Base-by-base conservation (phyloP, 2,329 filamentous ascomycete species). In the Truncatella angustata region DNA sequence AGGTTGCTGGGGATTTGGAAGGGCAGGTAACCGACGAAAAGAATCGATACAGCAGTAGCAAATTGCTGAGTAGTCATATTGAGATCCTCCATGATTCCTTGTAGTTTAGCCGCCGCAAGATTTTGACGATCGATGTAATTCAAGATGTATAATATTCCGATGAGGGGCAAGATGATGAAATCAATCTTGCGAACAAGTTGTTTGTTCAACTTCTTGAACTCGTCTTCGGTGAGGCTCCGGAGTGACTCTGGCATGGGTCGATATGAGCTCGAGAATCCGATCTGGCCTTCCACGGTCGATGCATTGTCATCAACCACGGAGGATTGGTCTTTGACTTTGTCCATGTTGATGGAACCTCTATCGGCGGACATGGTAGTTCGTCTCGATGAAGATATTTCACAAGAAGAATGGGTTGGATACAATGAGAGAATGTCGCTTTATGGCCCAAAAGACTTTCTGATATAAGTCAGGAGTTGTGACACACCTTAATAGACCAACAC, bases 81-180 rank as follows among this genome's bases (percentile, higher is more conserved):
- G 16, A 73, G 59, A 50, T 73, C 70, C 1, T 69, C 63, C 49
- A 62, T 71, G 54, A 73, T 72, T 20, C 70, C 70, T 44, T 71
- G 64, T 3, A 74, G 63, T 42, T 71, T 72, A 5, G 71, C 69
- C 1, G 69, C 62, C 2, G 69, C 66, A 6, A 73, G 55, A 23
- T 68, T 69, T 42, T 70, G 65, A 4, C 71, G 63, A 53, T 73
- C 70, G 50, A 73, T 58, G 44, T 72, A 73, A 57, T 72, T 73
- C 23, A 73, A 55, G 21, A 73, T 72, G 55, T 72, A 72, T 5
- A 73, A 16, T 23, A 47, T 20, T 18, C 24, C 44, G 10, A 47
- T 32, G 3, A 47, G 24, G 12, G 44, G 44, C 44, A 70, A 55
- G 10, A 62, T 56, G 4, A 60, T 55, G 18, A 56, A 23, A 35